Conservation (phyloP, 768 basidiomycete species). For the Serendipita sp. region DNA sequence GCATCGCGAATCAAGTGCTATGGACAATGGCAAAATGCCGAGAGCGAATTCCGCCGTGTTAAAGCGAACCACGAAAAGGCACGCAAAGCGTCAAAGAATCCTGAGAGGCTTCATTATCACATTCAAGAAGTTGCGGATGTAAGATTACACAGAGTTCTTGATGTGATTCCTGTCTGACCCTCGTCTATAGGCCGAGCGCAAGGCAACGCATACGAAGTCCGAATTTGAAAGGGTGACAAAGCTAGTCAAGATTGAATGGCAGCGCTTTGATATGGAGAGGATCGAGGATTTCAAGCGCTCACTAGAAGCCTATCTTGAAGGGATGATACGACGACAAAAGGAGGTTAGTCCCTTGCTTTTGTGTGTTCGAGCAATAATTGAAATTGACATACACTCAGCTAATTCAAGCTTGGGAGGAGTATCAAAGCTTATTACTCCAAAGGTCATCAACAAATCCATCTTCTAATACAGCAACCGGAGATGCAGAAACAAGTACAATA, state of each 20-base stretch:
- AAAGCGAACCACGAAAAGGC: slow-evolving; percentile 71
- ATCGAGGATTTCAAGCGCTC: slow-evolving; percentile 84
- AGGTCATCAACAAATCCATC: slow-evolving; percentile 10
- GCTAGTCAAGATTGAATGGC: slow-evolving; percentile 77
- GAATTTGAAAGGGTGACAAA: slow-evolving; percentile 85
- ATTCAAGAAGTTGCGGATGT: slow-evolving; percentile 72
- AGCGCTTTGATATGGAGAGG: slow-evolving; percentile 83
- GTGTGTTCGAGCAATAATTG: neutral
- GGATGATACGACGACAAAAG: slow-evolving; percentile 74
- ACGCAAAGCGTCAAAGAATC: slow-evolving; percentile 55
- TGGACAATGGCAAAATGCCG: slow-evolving; percentile 64
- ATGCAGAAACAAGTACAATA: no score
- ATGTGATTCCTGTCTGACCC: neutral
- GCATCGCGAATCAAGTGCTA: slow-evolving; percentile 72
- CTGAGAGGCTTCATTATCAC: slow-evolving; percentile 58
- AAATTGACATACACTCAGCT: slow-evolving; percentile 35
- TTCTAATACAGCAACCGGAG: no score
- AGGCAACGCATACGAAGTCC: slow-evolving; percentile 63
- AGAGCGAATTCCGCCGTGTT: slow-evolving; percentile 54
- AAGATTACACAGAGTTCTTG: slow-evolving; percentile 15
- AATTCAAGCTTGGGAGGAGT: slow-evolving; percentile 65
- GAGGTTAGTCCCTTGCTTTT: slow-evolving; percentile 31
- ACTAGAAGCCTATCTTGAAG: slow-evolving; percentile 70
- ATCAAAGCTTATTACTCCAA: slow-evolving; percentile 57
- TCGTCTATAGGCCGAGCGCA: slow-evolving; percentile 62